Conservation (phyloP, 371 early-diverging fungal species). For the Mucor mucedo region DNA sequence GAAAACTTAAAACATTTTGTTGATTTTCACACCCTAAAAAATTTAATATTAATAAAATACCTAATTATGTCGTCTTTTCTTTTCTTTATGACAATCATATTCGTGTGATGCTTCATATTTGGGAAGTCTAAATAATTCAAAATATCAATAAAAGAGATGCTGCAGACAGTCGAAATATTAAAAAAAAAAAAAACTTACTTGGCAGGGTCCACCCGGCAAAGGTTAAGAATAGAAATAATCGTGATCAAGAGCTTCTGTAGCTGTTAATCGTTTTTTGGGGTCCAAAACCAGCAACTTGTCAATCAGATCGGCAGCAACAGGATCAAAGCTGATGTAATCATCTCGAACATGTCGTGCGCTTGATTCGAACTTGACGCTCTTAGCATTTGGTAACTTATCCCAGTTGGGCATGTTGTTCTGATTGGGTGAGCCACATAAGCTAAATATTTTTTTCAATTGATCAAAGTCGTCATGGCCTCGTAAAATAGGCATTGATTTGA, state of each 20-base stretch:
- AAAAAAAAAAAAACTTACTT: constrained; percentile 41
- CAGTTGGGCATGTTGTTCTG: constrained; percentile 77
- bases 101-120: constrained; percentile 69
- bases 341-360: constrained; percentile 59
- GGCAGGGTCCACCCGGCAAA: constrained; percentile 60
- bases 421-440: constrained; percentile 83
- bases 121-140: constrained; percentile 48
- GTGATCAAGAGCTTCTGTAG: constrained; percentile 78
- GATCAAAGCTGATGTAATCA: constrained; percentile 57
- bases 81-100: constrained; percentile 35
- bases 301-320: constrained; percentile 73
- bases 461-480: constrained; percentile 82
- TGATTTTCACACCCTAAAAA: no score
- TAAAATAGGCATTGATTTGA: constrained; percentile 77
- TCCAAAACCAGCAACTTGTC: constrained; percentile 77
- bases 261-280: constrained; percentile 78
- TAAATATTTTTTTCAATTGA: constrained; percentile 82
- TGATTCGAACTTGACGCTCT: constrained; percentile 48
- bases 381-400: constrained; percentile 66
- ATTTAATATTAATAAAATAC: no score
- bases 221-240: constrained; percentile 68
- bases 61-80: constrained; percentile 14
- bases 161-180: background rate
- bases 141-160: background rate
- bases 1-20: no score